A percentile compares a stretch with the other conserved stretches of the same genome.
Conservation (phyloP, 2,329 filamentous ascomycete species). For the Claviceps sp. region DNA sequence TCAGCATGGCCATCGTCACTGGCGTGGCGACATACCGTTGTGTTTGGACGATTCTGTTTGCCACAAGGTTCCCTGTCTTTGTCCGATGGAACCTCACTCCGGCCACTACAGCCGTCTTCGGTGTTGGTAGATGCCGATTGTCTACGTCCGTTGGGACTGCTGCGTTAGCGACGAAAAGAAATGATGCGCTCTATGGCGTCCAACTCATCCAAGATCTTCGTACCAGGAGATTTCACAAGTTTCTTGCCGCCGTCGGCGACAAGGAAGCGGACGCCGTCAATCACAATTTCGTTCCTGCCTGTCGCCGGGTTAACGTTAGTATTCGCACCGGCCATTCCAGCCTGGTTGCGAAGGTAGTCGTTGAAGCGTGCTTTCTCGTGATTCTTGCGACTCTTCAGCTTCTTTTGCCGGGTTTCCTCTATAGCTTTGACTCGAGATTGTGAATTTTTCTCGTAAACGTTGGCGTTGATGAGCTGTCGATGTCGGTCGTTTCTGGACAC, state of each 20-base stretch:
- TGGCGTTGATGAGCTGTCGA: constrained; percentile 70
- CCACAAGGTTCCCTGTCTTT: constrained; percentile 77
- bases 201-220: constrained; percentile 3
- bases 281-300: constrained; percentile 45
- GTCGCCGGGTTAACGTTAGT: constrained; percentile 13
- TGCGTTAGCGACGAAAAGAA: not conserved
- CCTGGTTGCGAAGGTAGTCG: constrained; percentile 20
- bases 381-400: constrained; percentile 37
- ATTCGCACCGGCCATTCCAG: constrained; percentile 8
- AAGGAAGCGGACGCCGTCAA: constrained; percentile 61
- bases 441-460: constrained; percentile 61
- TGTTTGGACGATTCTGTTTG: constrained; percentile 59
- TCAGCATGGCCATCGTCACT: constrained; percentile 22
- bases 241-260: constrained; percentile 72
- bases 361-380: constrained; percentile 46
- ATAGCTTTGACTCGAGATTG: constrained; percentile 57
- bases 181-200: not conserved
- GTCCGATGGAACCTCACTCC: constrained; percentile 75
- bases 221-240: constrained; percentile 60
- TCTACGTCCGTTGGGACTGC: not conserved
- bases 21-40: constrained; percentile 49
- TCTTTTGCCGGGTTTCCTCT: constrained; percentile 51
- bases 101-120: constrained; percentile 58
- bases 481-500: constrained; percentile 63
- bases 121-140: constrained; percentile 50